A percentile compares a stretch with the other conserved stretches of the same genome.
Evolutionary conservation across 495 filamentous ascomycete species (phyloP).

Genomic region (Aspergillus affinis): DNA sequence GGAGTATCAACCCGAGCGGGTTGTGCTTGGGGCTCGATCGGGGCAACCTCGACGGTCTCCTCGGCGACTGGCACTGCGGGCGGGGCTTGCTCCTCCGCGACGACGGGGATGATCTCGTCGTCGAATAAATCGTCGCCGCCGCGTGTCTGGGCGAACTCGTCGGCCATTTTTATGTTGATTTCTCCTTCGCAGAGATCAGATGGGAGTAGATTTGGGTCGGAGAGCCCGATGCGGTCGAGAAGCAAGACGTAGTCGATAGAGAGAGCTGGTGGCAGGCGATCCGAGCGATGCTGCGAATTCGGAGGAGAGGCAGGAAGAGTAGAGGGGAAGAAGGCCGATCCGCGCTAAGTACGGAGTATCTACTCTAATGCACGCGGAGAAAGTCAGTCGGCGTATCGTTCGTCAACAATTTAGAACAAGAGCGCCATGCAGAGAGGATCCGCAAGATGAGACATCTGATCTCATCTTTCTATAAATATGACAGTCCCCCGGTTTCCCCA

Average conservation of each 20-base stretch:
- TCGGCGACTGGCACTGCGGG: slow-evolving; percentile 22
- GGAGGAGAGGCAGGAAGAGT: background rate
- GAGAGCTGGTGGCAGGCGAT: too few relatives aligned
- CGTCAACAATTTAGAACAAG: background rate
- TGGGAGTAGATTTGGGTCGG: background rate
- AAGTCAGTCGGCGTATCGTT: background rate
- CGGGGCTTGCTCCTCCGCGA: slow-evolving; percentile 36
- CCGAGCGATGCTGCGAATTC: background rate
- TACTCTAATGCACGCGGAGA: background rate
- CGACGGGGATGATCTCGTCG: slow-evolving; percentile 67
- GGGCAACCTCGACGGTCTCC: slow-evolving; percentile 13
- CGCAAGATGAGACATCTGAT: background rate
- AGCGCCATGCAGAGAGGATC: background rate
- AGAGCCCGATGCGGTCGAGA: background rate
- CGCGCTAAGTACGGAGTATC: background rate
- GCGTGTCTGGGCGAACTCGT: slow-evolving; percentile 65
- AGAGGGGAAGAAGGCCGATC: background rate
- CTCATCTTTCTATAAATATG: background rate
- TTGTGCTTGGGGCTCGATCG: slow-evolving; percentile 16
- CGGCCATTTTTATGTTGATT: slow-evolving; percentile 19
- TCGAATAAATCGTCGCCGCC: slow-evolving; percentile 68
- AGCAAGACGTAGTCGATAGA: background rate
- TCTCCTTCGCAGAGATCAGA: too few relatives aligned
- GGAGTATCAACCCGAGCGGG: slow-evolving; percentile 20
- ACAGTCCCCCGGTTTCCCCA: background rate